These are phyloP conservation scores for Penicillium crustosum DNA, from an alignment of 2,329 filamentous ascomycete genomes.

Conservation along the genomic window DNA sequence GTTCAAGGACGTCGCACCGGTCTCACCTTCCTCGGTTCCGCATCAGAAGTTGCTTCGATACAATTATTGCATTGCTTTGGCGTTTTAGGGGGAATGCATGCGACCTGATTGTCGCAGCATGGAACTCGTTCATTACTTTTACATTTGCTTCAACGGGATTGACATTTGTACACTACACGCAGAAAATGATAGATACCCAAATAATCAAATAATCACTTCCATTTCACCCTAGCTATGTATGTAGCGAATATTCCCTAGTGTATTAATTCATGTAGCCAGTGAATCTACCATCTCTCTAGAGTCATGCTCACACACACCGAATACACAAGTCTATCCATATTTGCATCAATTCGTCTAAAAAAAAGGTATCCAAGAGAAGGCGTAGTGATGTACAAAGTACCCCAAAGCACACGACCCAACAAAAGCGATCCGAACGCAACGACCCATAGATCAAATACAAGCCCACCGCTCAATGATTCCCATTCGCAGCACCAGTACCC, in stretches of 20 bases:
- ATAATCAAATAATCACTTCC: slow-evolving; percentile 10
- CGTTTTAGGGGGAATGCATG: slow-evolving; percentile 12
- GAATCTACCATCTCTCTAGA: background rate
- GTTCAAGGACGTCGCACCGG: background rate
- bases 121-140: background rate
- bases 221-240: no score
- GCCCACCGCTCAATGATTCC: slow-evolving; percentile 31
- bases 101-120: background rate
- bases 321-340: slow-evolving; percentile 8
- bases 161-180: slow-evolving; percentile 16
- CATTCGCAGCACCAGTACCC: slow-evolving; percentile 46
- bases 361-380: slow-evolving; percentile 15
- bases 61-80: slow-evolving; percentile 23
- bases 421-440: background rate
- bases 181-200: slow-evolving; percentile 24
- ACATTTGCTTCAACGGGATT: background rate
- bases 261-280: no score
- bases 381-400: slow-evolving; percentile 16
- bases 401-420: slow-evolving; percentile 10
- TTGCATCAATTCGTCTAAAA: slow-evolving; percentile 13
- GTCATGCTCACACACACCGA: background rate
- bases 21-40: background rate
- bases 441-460: background rate
- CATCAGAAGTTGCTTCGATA: background rate
- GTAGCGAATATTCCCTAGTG: no score